Conservation (phyloP, 345 rosid species). For the Pseudoturritis turrita region DNA sequence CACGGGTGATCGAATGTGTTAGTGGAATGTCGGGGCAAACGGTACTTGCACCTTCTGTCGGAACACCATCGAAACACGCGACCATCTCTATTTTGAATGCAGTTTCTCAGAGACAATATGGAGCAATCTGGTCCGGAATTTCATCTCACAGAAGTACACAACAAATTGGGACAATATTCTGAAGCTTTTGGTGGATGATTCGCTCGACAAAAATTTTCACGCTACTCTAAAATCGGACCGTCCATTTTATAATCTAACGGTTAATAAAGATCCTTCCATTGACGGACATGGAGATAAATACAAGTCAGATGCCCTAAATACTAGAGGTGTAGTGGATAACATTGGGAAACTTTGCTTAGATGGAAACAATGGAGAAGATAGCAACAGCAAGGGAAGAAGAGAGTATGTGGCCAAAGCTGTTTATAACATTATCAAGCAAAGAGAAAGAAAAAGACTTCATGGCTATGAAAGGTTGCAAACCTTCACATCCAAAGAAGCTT, state of each 20-base stretch:
- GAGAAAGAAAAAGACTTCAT: constrained; percentile 94
- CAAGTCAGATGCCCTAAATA: constrained; percentile 22
- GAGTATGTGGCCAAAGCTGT: constrained; percentile 68
- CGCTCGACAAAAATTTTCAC: too few relatives aligned
- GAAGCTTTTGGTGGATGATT: too few relatives aligned
- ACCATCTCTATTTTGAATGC: too few relatives aligned
- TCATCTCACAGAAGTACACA: too few relatives aligned
- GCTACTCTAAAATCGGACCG: background rate
- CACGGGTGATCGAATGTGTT: too few relatives aligned
- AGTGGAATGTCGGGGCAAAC: too few relatives aligned
- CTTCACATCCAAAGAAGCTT: constrained; percentile 78
- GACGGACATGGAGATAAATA: background rate
- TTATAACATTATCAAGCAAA: constrained; percentile 62
- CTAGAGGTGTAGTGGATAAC: constrained; percentile 74
- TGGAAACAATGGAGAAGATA: constrained; percentile 48
- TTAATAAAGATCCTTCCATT: background rate
- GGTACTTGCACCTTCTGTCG: too few relatives aligned
- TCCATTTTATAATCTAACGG: constrained; percentile 16
- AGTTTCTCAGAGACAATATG: too few relatives aligned
- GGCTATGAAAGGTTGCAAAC: constrained; percentile 95
- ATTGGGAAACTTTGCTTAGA: constrained; percentile 46
- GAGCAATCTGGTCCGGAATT: too few relatives aligned
- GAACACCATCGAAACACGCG: too few relatives aligned
- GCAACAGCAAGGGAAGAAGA: constrained; percentile 29
- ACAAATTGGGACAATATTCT: too few relatives aligned